These are phyloP conservation scores for Bipolaris cookei DNA, from an alignment of 2,329 filamentous ascomycete species.

Conservation along the genomic window DNA sequence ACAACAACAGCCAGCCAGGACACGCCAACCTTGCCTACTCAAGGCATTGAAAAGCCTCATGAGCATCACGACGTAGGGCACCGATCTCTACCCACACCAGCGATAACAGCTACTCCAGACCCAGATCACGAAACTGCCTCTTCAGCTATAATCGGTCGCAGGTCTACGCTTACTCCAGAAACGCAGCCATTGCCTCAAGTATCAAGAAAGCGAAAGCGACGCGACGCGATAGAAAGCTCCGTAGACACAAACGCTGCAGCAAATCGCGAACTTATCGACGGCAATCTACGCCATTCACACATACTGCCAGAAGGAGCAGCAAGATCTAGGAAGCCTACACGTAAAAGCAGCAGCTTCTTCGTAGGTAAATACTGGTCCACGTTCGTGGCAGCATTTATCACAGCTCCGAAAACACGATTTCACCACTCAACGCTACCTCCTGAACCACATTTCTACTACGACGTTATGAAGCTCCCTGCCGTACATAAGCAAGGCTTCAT, in stretches of 20 bases:
- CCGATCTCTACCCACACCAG: constrained; percentile 5
- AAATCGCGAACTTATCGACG: constrained; percentile 16
- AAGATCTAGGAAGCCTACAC: constrained; percentile 11
- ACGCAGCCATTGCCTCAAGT: constrained; percentile 10
- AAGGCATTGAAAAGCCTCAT: neutral
- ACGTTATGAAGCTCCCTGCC: constrained; percentile 16
- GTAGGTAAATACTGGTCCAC: constrained; percentile 18
- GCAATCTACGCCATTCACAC: constrained; percentile 10
- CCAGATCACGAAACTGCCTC: constrained; percentile 9
- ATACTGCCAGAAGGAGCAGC: constrained; percentile 16
- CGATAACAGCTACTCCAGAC: constrained; percentile 6
- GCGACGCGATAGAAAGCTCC: neutral
- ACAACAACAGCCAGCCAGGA: neutral
- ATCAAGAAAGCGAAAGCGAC: constrained; percentile 16
- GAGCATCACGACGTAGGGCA: neutral
- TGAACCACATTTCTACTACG: constrained; percentile 14
- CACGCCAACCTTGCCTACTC: neutral
- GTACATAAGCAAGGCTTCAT: constrained; percentile 19
- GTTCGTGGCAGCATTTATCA: constrained; percentile 15
- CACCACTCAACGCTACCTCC: constrained; percentile 13
- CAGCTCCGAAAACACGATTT: constrained; percentile 14
- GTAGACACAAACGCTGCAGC: constrained; percentile 9
- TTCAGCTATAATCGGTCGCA: constrained; percentile 4
- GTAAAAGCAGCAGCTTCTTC: constrained; percentile 21
- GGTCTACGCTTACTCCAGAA: constrained; percentile 7